phyloP scores from a whole-genome alignment of 2,329 filamentous ascomycete species.

The Pezicula radicicola region DNA sequence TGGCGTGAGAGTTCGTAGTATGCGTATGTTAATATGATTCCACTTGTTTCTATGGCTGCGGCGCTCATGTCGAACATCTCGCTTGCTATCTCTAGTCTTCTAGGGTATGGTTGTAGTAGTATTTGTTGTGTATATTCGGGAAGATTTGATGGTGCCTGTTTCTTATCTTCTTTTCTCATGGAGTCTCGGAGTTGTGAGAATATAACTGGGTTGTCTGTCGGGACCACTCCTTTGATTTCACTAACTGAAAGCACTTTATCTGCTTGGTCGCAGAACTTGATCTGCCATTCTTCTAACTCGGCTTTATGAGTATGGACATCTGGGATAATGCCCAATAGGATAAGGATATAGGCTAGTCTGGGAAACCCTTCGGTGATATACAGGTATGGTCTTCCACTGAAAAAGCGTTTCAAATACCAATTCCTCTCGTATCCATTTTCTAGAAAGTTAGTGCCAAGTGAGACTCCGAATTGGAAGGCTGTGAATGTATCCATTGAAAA shows the following conservation, averaged over 20 bases:
- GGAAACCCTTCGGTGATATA: background rate
- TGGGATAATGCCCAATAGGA: background rate
- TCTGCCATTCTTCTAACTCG: background rate
- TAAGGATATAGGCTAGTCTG: background rate
- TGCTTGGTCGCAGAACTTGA: background rate
- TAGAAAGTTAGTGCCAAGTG: background rate
- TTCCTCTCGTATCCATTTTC: background rate
- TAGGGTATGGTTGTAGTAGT: background rate
- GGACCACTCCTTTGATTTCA: background rate
- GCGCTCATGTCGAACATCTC: conserved; percentile 2
- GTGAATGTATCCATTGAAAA: background rate
- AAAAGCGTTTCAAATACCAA: background rate
- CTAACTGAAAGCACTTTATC: background rate
- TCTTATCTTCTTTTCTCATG: background rate
- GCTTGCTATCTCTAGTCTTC: background rate
- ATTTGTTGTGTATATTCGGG: background rate
- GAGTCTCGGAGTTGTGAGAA: conserved; percentile 3
- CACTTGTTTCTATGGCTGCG: conserved; percentile 69
- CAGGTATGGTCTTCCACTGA: background rate
- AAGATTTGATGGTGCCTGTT: background rate
- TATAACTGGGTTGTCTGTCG: background rate
- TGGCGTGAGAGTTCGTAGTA: conserved; percentile 50
- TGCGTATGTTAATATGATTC: conserved; percentile 61
- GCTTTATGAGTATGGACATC: background rate
- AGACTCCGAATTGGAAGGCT: conserved; percentile 1